A percentile compares a stretch with the other conserved stretches of the same genome.
Conservation (phyloP, 495 filamentous ascomycete genomes). For the Pyronema omphalodes region DNA sequence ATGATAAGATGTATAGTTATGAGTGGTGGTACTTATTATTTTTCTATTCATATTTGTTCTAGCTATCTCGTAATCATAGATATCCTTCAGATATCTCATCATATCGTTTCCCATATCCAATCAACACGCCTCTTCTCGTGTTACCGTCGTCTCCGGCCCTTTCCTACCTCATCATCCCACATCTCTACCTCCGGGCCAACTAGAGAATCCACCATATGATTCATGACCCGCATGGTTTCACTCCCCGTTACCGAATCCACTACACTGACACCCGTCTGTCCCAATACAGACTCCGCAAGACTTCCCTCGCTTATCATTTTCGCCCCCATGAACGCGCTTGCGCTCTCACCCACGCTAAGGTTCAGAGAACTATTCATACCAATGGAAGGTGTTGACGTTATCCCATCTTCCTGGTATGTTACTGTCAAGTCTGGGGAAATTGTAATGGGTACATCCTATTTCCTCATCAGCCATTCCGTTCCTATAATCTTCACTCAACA, state of each 20-base stretch:
- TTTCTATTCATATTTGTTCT: too few species aligned
- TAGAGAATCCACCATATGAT: conserved; percentile 47
- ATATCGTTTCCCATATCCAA: too few species aligned
- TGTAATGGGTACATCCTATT: conserved; percentile 24
- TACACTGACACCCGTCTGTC: conserved; percentile 21
- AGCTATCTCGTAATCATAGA: too few species aligned
- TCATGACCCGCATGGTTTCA: conserved; percentile 30
- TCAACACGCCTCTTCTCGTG: too few species aligned
- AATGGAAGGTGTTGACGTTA: conserved; percentile 23
- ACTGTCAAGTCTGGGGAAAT: conserved; percentile 33
- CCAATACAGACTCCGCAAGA: conserved; percentile 17
- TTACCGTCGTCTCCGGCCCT: too few species aligned
- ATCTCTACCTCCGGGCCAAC: conserved; percentile 30
- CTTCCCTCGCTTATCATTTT: not conserved
- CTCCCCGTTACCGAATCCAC: conserved; percentile 19
- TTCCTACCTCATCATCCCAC: conserved; percentile 1
- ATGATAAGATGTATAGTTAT: too few species aligned
- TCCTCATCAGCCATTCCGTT: not conserved
- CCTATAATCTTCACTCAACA: not conserved
- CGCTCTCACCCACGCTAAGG: conserved; percentile 6
- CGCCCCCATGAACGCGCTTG: conserved; percentile 1
- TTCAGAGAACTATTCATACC: conserved; percentile 20
- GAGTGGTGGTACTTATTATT: too few species aligned
- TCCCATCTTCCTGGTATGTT: conserved; percentile 37
- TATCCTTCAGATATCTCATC: too few species aligned